A percentile compares a stretch with the other conserved stretches of the same genome.
Conservation (phyloP, 2,329 filamentous ascomycete genomes). For the Aspergillus japonicus region DNA sequence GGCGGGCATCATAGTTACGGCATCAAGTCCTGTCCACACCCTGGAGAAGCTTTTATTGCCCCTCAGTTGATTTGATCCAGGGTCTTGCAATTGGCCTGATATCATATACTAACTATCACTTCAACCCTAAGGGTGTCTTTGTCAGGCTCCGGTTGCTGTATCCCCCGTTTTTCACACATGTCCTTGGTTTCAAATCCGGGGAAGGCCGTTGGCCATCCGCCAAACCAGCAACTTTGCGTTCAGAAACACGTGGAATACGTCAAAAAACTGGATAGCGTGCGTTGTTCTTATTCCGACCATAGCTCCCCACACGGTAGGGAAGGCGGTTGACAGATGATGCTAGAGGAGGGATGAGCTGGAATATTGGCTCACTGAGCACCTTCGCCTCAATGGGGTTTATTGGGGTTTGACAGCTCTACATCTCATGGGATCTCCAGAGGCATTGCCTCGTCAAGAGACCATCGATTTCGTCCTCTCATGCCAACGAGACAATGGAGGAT, state of each 20-base stretch:
- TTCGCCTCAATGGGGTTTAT: conserved; percentile 92
- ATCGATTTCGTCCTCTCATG: conserved; percentile 96
- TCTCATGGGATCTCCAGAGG: conserved; percentile 76
- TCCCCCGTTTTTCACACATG: conserved; percentile 43
- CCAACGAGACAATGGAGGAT: conserved; percentile 82
- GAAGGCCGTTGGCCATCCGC: conserved; percentile 47
- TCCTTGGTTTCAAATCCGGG: conserved; percentile 62
- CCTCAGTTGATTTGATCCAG: background rate
- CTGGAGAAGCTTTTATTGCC: no score
- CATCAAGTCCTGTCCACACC: background rate
- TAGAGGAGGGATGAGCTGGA: conserved; percentile 89
- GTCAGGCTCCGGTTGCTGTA: background rate
- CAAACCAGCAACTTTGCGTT: conserved; percentile 53
- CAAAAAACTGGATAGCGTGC: conserved; percentile 81
- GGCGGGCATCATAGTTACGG: background rate
- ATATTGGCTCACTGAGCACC: conserved; percentile 96
- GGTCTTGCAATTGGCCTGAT: background rate
- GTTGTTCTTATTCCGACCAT: conserved; percentile 38
- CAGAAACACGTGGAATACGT: conserved; percentile 87
- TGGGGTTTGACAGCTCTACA: conserved; percentile 92
- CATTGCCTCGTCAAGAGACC: conserved; percentile 74
- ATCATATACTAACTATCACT: background rate
- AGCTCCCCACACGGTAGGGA: conserved; percentile 18
- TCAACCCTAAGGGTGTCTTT: background rate
- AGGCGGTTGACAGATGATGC: conserved; percentile 38